These are phyloP conservation scores for Aspergillus sp. DNA, from an alignment of 2,329 filamentous ascomycete species.

Conservation along the genomic window DNA sequence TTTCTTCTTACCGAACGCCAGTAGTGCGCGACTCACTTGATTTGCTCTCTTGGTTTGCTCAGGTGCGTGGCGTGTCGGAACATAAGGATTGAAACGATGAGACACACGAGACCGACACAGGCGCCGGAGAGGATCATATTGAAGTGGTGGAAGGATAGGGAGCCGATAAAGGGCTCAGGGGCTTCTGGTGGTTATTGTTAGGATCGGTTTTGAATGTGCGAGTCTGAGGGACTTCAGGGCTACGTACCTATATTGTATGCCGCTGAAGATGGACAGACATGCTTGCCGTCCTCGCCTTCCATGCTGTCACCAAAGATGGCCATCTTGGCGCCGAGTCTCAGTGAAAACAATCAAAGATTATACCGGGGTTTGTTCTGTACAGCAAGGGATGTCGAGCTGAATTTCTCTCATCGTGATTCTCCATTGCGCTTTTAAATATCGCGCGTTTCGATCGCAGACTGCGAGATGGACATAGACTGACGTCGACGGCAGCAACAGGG, in stretches of 20 bases:
- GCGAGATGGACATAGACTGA: neutral
- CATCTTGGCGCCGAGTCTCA: neutral
- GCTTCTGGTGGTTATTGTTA: neutral
- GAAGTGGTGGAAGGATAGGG: conserved; percentile 37
- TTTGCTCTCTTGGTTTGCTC: conserved; percentile 48
- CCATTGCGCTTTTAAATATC: neutral
- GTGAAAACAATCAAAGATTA: no score
- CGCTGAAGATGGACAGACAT: neutral
- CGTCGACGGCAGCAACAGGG: no score
- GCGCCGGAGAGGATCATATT: conserved; percentile 45
- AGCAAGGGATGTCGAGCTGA: no score
- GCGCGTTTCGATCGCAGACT: no score
- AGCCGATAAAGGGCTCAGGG: conserved; percentile 23
- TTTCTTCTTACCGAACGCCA: no score
- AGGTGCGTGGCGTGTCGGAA: conserved; percentile 44
- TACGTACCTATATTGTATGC: neutral
- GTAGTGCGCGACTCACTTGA: conserved; percentile 46
- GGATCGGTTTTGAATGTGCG: no score
- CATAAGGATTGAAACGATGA: conserved; percentile 39
- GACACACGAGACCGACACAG: conserved; percentile 37
- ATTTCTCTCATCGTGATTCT: neutral
- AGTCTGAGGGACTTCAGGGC: no score
- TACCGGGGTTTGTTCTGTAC: no score
- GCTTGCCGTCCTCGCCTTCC: neutral
- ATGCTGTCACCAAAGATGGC: neutral